These are phyloP conservation scores for Solanum bulbocastanum DNA, from an alignment of 257 asterid species.

Conservation along the genomic window DNA sequence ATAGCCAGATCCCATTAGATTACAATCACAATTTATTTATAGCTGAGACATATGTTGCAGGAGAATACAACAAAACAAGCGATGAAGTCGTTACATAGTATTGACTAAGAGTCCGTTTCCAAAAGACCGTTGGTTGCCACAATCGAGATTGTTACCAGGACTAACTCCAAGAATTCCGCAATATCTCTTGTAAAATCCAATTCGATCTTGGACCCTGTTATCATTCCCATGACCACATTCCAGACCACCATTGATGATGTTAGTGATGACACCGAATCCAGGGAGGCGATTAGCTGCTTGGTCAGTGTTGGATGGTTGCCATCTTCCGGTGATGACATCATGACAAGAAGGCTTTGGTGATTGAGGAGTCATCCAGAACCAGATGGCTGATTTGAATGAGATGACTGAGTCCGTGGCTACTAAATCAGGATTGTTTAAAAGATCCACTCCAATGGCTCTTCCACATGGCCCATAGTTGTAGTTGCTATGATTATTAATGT, in stretches of 20 bases:
- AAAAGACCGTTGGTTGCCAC: conserved; percentile 10
- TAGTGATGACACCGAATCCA: conserved; percentile 25
- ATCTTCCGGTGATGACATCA: conserved; percentile 15
- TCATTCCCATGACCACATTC: conserved; percentile 19
- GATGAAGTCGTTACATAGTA: not conserved
- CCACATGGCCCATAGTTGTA: conserved; percentile 27
- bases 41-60: not conserved
- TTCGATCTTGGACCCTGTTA: not conserved
- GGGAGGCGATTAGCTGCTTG: conserved; percentile 8
- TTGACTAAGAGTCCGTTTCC: not conserved
- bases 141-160: conserved; percentile 16
- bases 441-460: not conserved
- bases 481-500: conserved; percentile 8
- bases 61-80: not conserved
- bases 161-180: conserved; percentile 7
- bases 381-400: conserved; percentile 22
- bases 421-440: conserved; percentile 19
- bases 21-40: not conserved
- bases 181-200: conserved; percentile 20
- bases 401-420: conserved; percentile 11
- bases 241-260: conserved; percentile 27
- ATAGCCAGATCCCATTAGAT: not conserved
- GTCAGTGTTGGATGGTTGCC: conserved; percentile 13
- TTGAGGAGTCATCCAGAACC: conserved; percentile 41
- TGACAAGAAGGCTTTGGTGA: conserved; percentile 24